Evolutionary conservation across 83 land plant genomes (phyloP).

Genomic region (Thuja plicata): DNA sequence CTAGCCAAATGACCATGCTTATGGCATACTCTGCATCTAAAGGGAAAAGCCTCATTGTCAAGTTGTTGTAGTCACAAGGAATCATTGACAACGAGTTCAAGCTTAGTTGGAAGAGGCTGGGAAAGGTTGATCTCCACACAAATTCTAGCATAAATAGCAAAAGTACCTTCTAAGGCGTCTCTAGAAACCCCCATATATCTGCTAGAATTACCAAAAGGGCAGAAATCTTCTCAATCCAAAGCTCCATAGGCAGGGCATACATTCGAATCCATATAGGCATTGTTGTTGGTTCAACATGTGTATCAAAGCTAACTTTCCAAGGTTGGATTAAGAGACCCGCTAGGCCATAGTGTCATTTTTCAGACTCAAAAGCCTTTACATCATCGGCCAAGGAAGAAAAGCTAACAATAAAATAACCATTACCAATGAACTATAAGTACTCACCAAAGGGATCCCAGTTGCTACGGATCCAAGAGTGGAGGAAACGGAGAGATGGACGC

Average conservation of each 20-base stretch:
- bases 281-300: background rate
- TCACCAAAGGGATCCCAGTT: background rate
- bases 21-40: background rate
- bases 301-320: background rate
- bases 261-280: no score
- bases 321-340: background rate
- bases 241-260: background rate
- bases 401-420: background rate
- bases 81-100: background rate
- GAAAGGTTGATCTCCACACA: no score
- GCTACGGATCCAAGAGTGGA: background rate
- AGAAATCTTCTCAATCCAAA: background rate
- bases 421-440: background rate
- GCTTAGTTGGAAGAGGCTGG: background rate
- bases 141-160: no score
- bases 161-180: background rate
- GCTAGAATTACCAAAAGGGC: background rate
- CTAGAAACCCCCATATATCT: background rate
- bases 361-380: background rate
- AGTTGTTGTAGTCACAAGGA: background rate
- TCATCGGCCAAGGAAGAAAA: background rate
- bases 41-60: background rate
- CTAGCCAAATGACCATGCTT: background rate
- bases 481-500: background rate
- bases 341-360: background rate